Base-by-base conservation (phyloP, 768 basidiomycete genomes). In the Sutorius australiensis region DNA sequence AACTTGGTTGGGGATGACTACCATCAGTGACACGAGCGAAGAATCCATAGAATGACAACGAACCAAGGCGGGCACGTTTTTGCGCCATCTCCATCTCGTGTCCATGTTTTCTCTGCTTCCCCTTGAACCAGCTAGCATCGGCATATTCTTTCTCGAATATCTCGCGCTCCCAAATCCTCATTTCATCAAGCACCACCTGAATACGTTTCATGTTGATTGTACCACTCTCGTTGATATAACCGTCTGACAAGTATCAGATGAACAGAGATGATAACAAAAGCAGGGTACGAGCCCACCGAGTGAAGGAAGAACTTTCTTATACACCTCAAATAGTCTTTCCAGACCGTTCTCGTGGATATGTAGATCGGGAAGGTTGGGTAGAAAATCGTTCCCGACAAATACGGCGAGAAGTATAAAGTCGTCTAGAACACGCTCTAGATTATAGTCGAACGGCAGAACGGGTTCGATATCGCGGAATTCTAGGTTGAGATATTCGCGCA, bases 311-410 rank as follows among this genome's bases (percentile, higher is more conserved):
- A 92, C 82, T 66, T 84, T 86, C 79, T 98, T 98, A 73, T 99
- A 99, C 51, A 98, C 90, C 10, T 92, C 91, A 69, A 97, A 98
- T 53, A 99, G 74, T 60, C 78, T 81, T 73, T 98, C 94, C 59
- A 99, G 68, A 14, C 92, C 97, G 66, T 98, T 97, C 72, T 97
- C 92, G 63, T 98, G 93, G 67, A 99, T 98, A 67, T 98, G 97
- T 27, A 99, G 71, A 69, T 97, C 94, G 5, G 97, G 97, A 52
- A 99, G 71, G 73, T 98, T 91, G 8, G 95, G 97, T 57, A 98
- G 71, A 72, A 98, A 98, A 73, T 98, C 95, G 67, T 98, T 99
- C 31, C 97, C 97, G 46, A 98, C 87, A 62, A 99, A 99, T 27
- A 98, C 92, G 21, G 94, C 92, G 61, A 99, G 82, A 7, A 98